phyloP scores from a whole-genome alignment of 441 rosid species.

The Jatropha multifida region DNA sequence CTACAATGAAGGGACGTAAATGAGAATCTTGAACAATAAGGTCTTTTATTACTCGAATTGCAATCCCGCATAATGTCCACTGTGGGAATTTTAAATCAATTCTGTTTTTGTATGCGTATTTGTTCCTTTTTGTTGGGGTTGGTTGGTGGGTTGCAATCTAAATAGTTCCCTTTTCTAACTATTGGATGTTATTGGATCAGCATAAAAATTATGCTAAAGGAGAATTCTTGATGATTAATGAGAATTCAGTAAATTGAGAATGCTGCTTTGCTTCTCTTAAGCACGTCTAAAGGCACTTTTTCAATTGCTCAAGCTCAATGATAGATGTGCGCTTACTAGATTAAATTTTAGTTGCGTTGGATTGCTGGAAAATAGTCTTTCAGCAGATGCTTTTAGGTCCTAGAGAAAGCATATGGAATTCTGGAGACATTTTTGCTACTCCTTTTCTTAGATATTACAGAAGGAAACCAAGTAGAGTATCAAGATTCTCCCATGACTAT shows the following conservation, averaged over 20 bases:
- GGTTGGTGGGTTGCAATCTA: not conserved
- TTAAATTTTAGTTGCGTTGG: not conserved
- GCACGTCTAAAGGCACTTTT: not conserved
- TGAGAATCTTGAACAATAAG: not conserved
- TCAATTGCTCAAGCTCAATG: not conserved
- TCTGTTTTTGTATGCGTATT: too few relatives aligned
- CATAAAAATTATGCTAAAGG: not conserved
- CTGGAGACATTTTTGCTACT: not conserved
- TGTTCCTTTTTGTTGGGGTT: not conserved
- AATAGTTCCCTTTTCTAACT: not conserved
- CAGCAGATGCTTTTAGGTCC: not conserved
- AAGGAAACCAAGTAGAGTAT: not conserved
- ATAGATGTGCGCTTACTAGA: not conserved
- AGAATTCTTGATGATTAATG: not conserved
- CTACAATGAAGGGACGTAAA: not conserved
- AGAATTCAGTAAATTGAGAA: not conserved
- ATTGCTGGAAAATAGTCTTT: not conserved
- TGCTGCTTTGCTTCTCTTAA: not conserved
- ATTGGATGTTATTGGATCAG: not conserved
- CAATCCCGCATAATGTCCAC: not conserved
- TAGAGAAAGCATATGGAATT: not conserved
- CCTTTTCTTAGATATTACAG: not conserved
- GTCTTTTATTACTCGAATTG: not conserved
- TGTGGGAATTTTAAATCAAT: too few relatives aligned
- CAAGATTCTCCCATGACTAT: not conserved